Evolutionary conservation across 345 rosid genomes (phyloP), one percentile per base, ranked within the genome.

Genomic region (Syzygium jambos): DNA sequence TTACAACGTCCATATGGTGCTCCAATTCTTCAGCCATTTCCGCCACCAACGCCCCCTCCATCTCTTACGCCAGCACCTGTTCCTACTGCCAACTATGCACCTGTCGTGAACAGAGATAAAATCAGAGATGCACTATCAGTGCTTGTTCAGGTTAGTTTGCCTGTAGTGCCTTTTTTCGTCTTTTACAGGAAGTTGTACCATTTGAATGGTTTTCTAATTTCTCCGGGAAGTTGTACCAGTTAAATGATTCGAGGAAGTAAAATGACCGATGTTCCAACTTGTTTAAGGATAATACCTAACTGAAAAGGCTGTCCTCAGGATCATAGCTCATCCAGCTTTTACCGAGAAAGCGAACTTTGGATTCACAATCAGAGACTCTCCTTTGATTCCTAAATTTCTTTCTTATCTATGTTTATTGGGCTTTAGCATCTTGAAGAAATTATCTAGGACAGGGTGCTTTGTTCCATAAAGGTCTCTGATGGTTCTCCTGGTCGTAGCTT

Each of bases 11-110:
- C 91, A 9, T 94, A 94, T 88, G 98, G 98, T 88, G 89, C 98
- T 86, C 99, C 98, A 34, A 87, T 96, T 89, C 98, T 95, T 90
- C 99, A 97, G 89, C 96, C 99, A 51, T 97, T 96, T 90, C 99
- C 99, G 84, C 99, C 99, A 49, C 99, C 99, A 22, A 93, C 91
- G 78, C 98, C 99, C 34, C 95, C 98, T 85, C 95, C 92, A 85
- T 95, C 98, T 83, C 99, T 96, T 43, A 93, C 98, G n/a, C 97
- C 99, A 85, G 86, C 90, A 86, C 73, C 91, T 56, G 80, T 68
- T 84, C 90, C 91, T 51, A 43, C 87, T 86, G 90, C 91, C 88
- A 90, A 90, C 89, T 88, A 87, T 59, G 95, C 92, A 78, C 92
- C 91, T 4, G 77, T 91, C 87, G 90, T 95, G 65, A 96, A 88